phyloP scores from a whole-genome alignment of 192 early-diverging fungal species.

The Coemansia sp. region DNA sequence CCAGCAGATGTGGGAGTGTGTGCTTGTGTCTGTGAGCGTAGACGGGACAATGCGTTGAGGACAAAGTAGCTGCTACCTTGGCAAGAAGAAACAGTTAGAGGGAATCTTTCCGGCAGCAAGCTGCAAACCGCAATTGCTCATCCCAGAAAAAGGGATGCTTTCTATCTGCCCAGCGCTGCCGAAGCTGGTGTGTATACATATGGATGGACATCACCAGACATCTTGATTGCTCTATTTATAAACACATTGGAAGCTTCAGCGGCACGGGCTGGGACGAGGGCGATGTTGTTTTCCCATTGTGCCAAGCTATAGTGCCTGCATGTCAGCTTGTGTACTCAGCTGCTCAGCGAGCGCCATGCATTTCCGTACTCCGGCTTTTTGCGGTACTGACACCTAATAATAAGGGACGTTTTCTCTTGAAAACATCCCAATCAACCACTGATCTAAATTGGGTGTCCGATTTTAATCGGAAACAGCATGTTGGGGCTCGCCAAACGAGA shows the following conservation, averaged over 20 bases:
- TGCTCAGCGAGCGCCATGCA: not conserved
- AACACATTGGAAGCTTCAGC: not conserved
- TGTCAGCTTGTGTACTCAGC: constrained; percentile 1
- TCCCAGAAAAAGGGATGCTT: not conserved
- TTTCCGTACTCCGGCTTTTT: not conserved
- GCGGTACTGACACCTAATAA: not conserved
- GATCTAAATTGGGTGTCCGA: not conserved
- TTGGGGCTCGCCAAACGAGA: not conserved
- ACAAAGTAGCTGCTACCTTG: not conserved
- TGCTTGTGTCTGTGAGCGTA: not conserved
- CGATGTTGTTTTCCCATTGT: not conserved
- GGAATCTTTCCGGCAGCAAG: not conserved
- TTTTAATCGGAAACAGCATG: not conserved
- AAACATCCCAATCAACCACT: not conserved
- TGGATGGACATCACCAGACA: not conserved
- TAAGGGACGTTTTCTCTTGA: too few relatives aligned
- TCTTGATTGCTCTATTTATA: not conserved
- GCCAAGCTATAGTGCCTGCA: not conserved
- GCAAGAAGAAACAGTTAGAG: not conserved
- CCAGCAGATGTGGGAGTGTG: not conserved
- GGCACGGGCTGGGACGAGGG: not conserved
- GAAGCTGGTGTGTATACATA: not conserved
- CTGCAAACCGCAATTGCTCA: not conserved
- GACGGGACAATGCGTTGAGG: not conserved
- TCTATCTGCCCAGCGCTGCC: not conserved